Evolutionary conservation across 495 filamentous ascomycete genomes (phyloP).

Genomic region (Cercophora samala): DNA sequence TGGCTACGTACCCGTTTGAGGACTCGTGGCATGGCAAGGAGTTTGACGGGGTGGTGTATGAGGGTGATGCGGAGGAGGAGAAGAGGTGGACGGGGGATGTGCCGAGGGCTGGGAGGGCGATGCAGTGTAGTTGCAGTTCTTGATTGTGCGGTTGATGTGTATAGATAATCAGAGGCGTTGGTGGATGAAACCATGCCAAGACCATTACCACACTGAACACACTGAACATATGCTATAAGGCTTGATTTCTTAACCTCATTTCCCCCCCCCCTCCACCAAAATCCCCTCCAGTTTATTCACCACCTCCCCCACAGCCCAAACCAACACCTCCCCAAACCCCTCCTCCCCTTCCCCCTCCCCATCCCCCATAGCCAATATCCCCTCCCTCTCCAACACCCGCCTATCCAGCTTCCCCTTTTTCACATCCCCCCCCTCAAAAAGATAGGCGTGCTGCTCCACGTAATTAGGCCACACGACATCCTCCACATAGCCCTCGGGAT

Average conservation of each 20-base stretch:
- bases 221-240: too few relatives aligned
- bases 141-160: slow-evolving; percentile 1
- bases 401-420: slow-evolving; percentile 49
- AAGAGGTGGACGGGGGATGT: slow-evolving; percentile 85
- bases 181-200: too few relatives aligned
- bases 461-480: slow-evolving; percentile 95
- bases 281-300: slow-evolving; percentile 39
- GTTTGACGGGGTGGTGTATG: slow-evolving; percentile 36
- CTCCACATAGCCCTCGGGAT: slow-evolving; percentile 92
- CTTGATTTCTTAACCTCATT: not conserved
- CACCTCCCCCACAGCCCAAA: slow-evolving; percentile 54
- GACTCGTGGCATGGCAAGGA: slow-evolving; percentile 63
- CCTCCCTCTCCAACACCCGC: slow-evolving; percentile 41
- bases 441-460: slow-evolving; percentile 68
- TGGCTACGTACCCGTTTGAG: slow-evolving; percentile 78
- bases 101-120: slow-evolving; percentile 66
- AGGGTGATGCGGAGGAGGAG: slow-evolving; percentile 62
- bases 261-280: not conserved
- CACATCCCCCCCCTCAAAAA: slow-evolving; percentile 66
- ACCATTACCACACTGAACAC: too few relatives aligned
- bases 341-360: slow-evolving; percentile 37
- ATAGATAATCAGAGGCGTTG: too few relatives aligned
- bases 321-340: slow-evolving; percentile 49
- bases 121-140: slow-evolving; percentile 87
- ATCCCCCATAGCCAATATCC: slow-evolving; percentile 42